These are phyloP conservation scores for Nepenthes alata DNA, from an alignment of 179 eudicot genomes.

Conservation along the genomic window DNA sequence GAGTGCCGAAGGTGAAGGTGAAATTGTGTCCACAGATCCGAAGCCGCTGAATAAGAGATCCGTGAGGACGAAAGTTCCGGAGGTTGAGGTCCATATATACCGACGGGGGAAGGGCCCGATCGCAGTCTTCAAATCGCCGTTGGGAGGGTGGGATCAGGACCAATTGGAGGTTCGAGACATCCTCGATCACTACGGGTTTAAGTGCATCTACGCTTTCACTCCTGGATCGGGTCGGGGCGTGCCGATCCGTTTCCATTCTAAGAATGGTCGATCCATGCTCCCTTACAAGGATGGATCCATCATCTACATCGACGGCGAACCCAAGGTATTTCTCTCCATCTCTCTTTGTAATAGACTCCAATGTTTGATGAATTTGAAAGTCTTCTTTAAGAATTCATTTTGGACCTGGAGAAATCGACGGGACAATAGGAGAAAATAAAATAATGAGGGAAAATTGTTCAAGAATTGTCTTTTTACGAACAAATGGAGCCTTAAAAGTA, in stretches of 20 bases:
- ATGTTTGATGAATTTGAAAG: too few relatives aligned
- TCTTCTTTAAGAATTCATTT: too few relatives aligned
- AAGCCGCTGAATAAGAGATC: conserved; percentile 10
- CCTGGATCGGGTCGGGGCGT: conserved; percentile 46
- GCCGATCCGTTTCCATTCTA: conserved; percentile 66
- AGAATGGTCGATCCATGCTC: conserved; percentile 66
- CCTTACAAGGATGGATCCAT: conserved; percentile 58
- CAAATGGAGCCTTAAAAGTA: too few relatives aligned
- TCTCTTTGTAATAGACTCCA: too few relatives aligned
- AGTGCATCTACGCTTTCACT: conserved; percentile 59
- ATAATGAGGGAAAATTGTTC: too few relatives aligned
- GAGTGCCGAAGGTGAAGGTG: neutral
- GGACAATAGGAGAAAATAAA: too few relatives aligned
- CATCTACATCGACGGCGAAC: conserved; percentile 65
- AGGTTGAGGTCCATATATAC: conserved; percentile 53
- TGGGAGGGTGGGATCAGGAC: conserved; percentile 91
- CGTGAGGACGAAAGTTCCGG: conserved; percentile 59
- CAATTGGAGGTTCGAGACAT: conserved; percentile 76
- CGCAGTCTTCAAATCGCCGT: conserved; percentile 35
- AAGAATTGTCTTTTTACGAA: too few relatives aligned
- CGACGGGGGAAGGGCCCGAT: conserved; percentile 68
- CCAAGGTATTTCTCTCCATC: conserved; percentile 39
- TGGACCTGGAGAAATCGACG: too few relatives aligned
- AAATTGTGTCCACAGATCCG: neutral
- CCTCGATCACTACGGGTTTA: conserved; percentile 55